Conservation (phyloP, 2,329 filamentous ascomycete genomes). For the Colletotrichum cereale region DNA sequence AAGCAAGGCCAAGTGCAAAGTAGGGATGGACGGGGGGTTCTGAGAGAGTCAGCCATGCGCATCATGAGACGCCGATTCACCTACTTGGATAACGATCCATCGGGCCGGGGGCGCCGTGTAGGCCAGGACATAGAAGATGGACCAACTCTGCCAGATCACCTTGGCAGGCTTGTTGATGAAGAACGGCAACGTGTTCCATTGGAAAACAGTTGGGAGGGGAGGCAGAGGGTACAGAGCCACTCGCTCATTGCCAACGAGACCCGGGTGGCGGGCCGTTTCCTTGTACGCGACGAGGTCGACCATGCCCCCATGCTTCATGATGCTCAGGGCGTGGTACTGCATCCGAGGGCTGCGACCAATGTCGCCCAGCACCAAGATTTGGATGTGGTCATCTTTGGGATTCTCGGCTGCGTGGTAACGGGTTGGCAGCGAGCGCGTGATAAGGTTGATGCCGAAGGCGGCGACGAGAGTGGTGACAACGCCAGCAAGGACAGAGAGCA, state of each 20-base stretch:
- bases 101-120: slow-evolving; percentile 80
- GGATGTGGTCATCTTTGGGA: slow-evolving; percentile 64
- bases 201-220: slow-evolving; percentile 74
- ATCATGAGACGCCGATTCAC: slow-evolving; percentile 31
- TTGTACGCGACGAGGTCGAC: slow-evolving; percentile 92
- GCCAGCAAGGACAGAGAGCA: slow-evolving; percentile 34
- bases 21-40: slow-evolving; percentile 96
- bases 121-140: slow-evolving; percentile 77
- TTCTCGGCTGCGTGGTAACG: slow-evolving; percentile 51
- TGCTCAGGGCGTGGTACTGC: slow-evolving; percentile 97
- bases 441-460: slow-evolving; percentile 30
- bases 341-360: slow-evolving; percentile 96
- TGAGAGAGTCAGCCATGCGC: slow-evolving; percentile 52
- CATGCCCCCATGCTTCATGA: slow-evolving; percentile 82
- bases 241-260: slow-evolving; percentile 75
- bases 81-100: slow-evolving; percentile 87
- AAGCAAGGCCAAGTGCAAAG: slow-evolving; percentile 80
- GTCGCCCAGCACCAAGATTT: slow-evolving; percentile 93
- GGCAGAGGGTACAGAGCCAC: slow-evolving; percentile 80
- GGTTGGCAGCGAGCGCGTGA: slow-evolving; percentile 49
- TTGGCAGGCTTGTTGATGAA: slow-evolving; percentile 84
- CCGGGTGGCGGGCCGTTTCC: slow-evolving; percentile 87
- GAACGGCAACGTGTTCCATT: slow-evolving; percentile 80
- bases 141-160: slow-evolving; percentile 83
- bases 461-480: slow-evolving; percentile 32